Evolutionary conservation across 495 filamentous ascomycete species (phyloP).

Genomic region (Lophium mytilinum): DNA sequence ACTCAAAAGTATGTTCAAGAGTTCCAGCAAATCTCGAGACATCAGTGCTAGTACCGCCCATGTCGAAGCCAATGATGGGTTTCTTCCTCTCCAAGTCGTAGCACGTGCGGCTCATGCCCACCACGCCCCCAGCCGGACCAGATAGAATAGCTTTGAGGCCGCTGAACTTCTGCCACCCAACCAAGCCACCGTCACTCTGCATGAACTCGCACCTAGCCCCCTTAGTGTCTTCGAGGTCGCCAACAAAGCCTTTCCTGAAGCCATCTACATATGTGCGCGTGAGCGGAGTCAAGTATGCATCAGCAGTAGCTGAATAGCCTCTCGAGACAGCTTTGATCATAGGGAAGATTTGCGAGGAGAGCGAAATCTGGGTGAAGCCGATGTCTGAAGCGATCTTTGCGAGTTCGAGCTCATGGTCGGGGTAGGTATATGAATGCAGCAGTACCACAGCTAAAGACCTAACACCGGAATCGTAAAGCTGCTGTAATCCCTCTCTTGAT

Average conservation of each 20-base stretch:
- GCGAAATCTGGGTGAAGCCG: conserved; percentile 6
- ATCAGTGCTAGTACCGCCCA: conserved; percentile 34
- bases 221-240: conserved; percentile 31
- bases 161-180: conserved; percentile 39
- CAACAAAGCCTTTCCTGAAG: conserved; percentile 44
- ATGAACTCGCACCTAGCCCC: conserved; percentile 29
- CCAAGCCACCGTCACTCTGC: conserved; percentile 28
- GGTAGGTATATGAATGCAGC: conserved; percentile 31
- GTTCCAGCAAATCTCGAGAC: conserved; percentile 30
- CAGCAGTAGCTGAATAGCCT: conserved; percentile 28
- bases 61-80: conserved; percentile 33
- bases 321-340: conserved; percentile 33
- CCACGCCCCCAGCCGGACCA: conserved; percentile 50
- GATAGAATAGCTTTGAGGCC: conserved; percentile 53
- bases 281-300: conserved; percentile 32
- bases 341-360: conserved; percentile 18
- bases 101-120: conserved; percentile 32
- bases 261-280: conserved; percentile 28
- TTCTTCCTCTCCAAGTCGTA: conserved; percentile 26
- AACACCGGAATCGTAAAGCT: conserved; percentile 23
- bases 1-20: conserved; percentile 32
- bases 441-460: conserved; percentile 28
- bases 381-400: conserved; percentile 33
- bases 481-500: conserved; percentile 14
- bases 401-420: conserved; percentile 31